Percentiles rank a stretch among this genome's conserved stretches.
Evolutionary conservation across 2,329 filamentous ascomycete species (phyloP).

Genomic region (Curvularia eragrostidis): DNA sequence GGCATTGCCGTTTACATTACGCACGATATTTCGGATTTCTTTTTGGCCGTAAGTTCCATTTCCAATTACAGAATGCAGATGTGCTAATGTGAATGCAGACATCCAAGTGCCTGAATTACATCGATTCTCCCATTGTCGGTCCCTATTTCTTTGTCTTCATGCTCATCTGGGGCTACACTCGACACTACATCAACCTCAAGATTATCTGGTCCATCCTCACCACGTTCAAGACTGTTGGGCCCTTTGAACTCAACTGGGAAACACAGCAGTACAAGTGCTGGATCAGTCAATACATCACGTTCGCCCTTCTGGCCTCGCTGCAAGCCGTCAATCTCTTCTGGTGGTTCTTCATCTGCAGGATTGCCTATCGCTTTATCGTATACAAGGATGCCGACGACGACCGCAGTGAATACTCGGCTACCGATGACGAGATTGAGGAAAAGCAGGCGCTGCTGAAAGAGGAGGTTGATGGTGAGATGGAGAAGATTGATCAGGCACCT

Average conservation of each 20-base stretch:
- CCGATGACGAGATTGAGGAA: slow-evolving; percentile 55
- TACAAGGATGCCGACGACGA: slow-evolving; percentile 71
- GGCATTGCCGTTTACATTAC: slow-evolving; percentile 92
- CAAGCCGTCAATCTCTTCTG: slow-evolving; percentile 83
- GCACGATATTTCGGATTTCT: slow-evolving; percentile 94
- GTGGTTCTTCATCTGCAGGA: slow-evolving; percentile 78
- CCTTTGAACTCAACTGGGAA: slow-evolving; percentile 78
- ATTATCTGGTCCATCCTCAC: slow-evolving; percentile 79
- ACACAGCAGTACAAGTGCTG: slow-evolving; percentile 78
- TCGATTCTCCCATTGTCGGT: slow-evolving; percentile 77
- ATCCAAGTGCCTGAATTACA: slow-evolving; percentile 90
- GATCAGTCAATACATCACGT: slow-evolving; percentile 72
- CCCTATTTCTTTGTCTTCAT: slow-evolving; percentile 89
- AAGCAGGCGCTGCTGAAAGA: slow-evolving; percentile 23
- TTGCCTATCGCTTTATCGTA: slow-evolving; percentile 73
- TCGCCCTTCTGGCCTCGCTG: slow-evolving; percentile 67
- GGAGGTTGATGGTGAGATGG: slow-evolving; percentile 21
- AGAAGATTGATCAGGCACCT: slow-evolving; percentile 30
- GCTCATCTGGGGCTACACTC: slow-evolving; percentile 83
- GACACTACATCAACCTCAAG: slow-evolving; percentile 81
- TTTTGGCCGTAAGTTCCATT: slow-evolving; percentile 76
- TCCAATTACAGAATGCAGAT: background rate
- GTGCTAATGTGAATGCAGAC: slow-evolving; percentile 60
- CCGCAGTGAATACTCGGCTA: slow-evolving; percentile 68
- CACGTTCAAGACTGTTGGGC: slow-evolving; percentile 75